Percentiles rank a stretch among this genome's conserved stretches.
These are phyloP conservation scores for Boletus reticuloceps DNA, from an alignment of 768 basidiomycete genomes.

Conservation along the genomic window DNA sequence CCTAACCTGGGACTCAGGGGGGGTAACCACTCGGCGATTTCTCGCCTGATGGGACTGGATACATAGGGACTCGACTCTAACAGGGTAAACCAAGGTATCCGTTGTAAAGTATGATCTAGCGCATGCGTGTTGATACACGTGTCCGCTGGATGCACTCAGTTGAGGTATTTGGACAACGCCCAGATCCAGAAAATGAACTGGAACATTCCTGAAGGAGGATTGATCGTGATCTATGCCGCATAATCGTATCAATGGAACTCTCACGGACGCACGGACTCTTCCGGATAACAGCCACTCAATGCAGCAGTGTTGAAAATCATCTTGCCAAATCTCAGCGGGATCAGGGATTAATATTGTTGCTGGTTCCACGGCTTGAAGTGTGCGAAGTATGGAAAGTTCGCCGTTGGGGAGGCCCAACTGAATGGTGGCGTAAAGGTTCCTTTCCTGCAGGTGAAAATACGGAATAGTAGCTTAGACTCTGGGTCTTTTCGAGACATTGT, in stretches of 20 bases:
- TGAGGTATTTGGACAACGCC: conserved; percentile 18
- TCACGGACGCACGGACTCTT: conserved; percentile 25
- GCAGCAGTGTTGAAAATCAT: conserved; percentile 19
- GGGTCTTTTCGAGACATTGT: background rate
- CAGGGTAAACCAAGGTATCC: conserved; percentile 3
- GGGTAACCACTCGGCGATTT: conserved; percentile 8
- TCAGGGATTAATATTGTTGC: conserved; percentile 14
- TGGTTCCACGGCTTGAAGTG: conserved; percentile 17
- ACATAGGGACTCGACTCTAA: conserved; percentile 14
- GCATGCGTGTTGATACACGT: conserved; percentile 25
- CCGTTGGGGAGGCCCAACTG: conserved; percentile 1
- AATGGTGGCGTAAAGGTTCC: conserved; percentile 1
- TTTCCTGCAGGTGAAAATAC: background rate
- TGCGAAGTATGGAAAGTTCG: conserved; percentile 2
- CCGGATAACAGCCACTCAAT: conserved; percentile 19
- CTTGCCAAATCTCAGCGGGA: conserved; percentile 22
- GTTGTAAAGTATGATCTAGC: conserved; percentile 3
- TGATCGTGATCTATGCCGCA: conserved; percentile 25
- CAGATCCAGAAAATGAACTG: conserved; percentile 19
- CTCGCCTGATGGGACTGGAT: conserved; percentile 14
- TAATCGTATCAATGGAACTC: conserved; percentile 24
- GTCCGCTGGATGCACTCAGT: conserved; percentile 10
- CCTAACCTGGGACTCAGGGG: conserved; percentile 19
- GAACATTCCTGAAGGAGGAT: conserved; percentile 16
- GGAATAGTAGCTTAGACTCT: background rate